Evolutionary conservation across 2,329 filamentous ascomycete species (phyloP), one percentile per base, ranked within the genome.

Genomic region (Ceratocystis albifundus): DNA sequence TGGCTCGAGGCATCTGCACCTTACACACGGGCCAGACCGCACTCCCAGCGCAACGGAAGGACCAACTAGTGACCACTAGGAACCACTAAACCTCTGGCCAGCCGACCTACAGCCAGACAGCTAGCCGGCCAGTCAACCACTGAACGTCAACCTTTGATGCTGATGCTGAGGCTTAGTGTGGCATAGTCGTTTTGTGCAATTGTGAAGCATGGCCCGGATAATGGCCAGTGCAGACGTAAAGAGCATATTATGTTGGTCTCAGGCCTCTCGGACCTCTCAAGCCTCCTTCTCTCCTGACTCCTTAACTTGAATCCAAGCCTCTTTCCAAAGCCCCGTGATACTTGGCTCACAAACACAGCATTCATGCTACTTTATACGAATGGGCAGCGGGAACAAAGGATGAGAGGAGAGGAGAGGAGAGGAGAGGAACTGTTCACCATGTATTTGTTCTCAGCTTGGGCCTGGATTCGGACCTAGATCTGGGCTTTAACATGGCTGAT

Each of bases 211-310:
- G 53, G 22, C 22, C 53, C 22, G n/a, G 53, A 57, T 10, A 30
- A 22, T 57, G 53, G 53, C 53, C 53, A 30, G 25, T 57, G 53
- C 53, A 22, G 22, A 12, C 53, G 53, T n/a, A 57, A 57, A 57
- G 53, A 57, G 53, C 53, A 57, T 17, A 57, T 57, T 57, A 57
- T 57, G 8, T 28, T 57, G 53, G 53, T 57, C 53, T 32, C 12
- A 57, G 53, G 53, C 53, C 53, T 57, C 53, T 57, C 53, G 30
- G 53, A 28, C 53, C 53, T 57, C 53, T 57, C 53, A 57, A 57
- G 53, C 53, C 53, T 36, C 53, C 53, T 57, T 57, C 53, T 57
- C 53, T 57, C 53, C 53, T 57, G 53, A 57, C 53, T 57, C 53
- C 53, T 57, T 25, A 57, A 57, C 10, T 57, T 7, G 53, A 15